Conservation (phyloP, 192 early-diverging fungal genomes). For the Podila epicladia region DNA sequence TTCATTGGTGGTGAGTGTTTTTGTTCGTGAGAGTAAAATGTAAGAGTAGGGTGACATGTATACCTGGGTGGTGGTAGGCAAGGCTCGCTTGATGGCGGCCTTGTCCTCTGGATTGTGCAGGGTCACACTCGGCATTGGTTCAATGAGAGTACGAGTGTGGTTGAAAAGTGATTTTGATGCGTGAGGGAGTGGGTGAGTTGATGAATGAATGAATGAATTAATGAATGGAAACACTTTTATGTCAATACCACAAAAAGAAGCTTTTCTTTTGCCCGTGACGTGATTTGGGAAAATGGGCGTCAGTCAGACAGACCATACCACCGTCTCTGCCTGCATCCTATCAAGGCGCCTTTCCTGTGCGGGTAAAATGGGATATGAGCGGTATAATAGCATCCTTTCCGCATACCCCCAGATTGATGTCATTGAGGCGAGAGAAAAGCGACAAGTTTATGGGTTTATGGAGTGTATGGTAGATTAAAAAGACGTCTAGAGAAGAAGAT, state of each 20-base stretch:
- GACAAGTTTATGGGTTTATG: too few relatives aligned
- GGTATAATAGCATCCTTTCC: too few relatives aligned
- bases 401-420: too few relatives aligned
- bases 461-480: too few relatives aligned
- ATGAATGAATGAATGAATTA: background rate
- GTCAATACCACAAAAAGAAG: background rate
- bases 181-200: background rate
- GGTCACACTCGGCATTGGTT: slow-evolving; percentile 67
- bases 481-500: too few relatives aligned
- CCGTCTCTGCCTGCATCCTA: too few relatives aligned
- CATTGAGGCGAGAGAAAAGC: too few relatives aligned
- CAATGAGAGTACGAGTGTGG: background rate
- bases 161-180: background rate
- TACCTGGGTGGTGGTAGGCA: slow-evolving; percentile 68
- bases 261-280: too few relatives aligned
- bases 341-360: too few relatives aligned
- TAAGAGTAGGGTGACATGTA: background rate
- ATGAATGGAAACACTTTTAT: background rate
- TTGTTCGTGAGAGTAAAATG: background rate
- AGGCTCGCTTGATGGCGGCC: slow-evolving; percentile 67
- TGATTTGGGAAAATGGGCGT: background rate
- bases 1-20: too few relatives aligned
- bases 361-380: too few relatives aligned
- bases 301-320: too few relatives aligned
- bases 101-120: slow-evolving; percentile 73